Evolutionary conservation across 306 rosid species (phyloP).

Genomic region (Quercus dentata): DNA sequence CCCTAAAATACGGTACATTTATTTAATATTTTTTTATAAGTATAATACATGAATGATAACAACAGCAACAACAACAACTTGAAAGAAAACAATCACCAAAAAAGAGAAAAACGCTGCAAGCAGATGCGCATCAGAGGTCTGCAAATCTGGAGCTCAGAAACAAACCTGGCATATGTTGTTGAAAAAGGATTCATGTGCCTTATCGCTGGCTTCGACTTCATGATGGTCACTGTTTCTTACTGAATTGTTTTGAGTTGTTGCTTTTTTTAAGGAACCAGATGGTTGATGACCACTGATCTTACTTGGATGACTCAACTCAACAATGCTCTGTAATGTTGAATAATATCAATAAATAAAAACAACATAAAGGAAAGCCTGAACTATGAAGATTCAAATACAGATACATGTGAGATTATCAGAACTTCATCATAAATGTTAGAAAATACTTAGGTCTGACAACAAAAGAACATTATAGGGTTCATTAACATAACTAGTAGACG

Average conservation of each 20-base stretch:
- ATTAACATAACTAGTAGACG: not conserved
- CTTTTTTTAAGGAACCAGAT: slow-evolving; percentile 31
- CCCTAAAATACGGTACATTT: slow-evolving; percentile 35
- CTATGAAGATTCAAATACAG: not conserved
- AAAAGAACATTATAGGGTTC: not conserved
- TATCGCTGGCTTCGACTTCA: slow-evolving; percentile 26
- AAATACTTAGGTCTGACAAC: not conserved
- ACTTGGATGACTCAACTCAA: slow-evolving; percentile 32
- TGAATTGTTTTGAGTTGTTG: slow-evolving; percentile 21
- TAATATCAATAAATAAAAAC: slow-evolving; percentile 12
- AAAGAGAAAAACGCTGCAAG: not conserved
- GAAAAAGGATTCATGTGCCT: slow-evolving; percentile 23
- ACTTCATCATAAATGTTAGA: not conserved
- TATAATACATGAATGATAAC: too few species aligned
- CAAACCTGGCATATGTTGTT: slow-evolving; percentile 31
- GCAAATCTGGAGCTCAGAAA: slow-evolving; percentile 1
- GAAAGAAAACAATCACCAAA: not conserved
- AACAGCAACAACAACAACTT: slow-evolving; percentile 8
- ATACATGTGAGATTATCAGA: not conserved
- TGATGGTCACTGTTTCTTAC: slow-evolving; percentile 17
- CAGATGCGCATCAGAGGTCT: not conserved
- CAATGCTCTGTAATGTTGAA: slow-evolving; percentile 25
- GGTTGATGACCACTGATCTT: slow-evolving; percentile 10
- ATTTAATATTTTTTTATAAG: too few species aligned
- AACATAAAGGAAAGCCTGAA: slow-evolving; percentile 1